Evolutionary conservation across 768 basidiomycete species (phyloP).

Genomic region (Lyophyllum semitale): DNA sequence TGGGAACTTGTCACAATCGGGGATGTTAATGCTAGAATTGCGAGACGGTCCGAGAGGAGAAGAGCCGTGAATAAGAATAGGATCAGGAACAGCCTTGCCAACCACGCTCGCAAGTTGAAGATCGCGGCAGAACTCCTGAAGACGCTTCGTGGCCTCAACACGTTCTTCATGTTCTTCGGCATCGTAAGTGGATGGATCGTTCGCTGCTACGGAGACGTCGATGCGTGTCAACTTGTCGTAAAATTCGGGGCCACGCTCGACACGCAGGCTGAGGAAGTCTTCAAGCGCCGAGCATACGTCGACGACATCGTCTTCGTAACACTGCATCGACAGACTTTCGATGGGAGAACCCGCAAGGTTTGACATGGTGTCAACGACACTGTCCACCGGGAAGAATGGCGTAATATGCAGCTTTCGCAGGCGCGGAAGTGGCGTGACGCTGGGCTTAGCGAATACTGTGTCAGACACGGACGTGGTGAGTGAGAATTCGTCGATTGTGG

Average conservation of each 20-base stretch:
- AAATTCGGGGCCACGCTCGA: conserved; percentile 49
- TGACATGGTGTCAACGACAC: conserved; percentile 58
- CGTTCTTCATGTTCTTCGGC: conserved; percentile 41
- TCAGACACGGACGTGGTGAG: conserved; percentile 49
- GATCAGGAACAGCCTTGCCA: conserved; percentile 21
- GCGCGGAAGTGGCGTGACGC: conserved; percentile 46
- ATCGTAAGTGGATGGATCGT: conserved; percentile 28
- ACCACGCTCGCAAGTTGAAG: conserved; percentile 42
- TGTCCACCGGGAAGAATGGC: conserved; percentile 63
- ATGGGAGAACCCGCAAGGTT: conserved; percentile 62
- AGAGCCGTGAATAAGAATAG: conserved; percentile 3
- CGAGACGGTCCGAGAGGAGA: conserved; percentile 13
- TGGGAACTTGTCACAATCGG: background rate
- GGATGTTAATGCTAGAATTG: background rate
- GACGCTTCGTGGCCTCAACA: conserved; percentile 39
- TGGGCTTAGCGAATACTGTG: conserved; percentile 42
- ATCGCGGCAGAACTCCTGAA: conserved; percentile 53
- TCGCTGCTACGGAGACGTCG: conserved; percentile 47
- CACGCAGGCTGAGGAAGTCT: conserved; percentile 55
- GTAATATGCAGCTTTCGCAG: conserved; percentile 60
- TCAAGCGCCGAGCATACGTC: conserved; percentile 59
- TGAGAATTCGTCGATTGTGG: conserved; percentile 55
- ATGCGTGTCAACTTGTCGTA: conserved; percentile 52
- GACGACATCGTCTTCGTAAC: conserved; percentile 64
- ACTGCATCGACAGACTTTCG: conserved; percentile 56